phyloP scores from a whole-genome alignment of 441 rosid species.

The Adansonia madagascariensis region DNA sequence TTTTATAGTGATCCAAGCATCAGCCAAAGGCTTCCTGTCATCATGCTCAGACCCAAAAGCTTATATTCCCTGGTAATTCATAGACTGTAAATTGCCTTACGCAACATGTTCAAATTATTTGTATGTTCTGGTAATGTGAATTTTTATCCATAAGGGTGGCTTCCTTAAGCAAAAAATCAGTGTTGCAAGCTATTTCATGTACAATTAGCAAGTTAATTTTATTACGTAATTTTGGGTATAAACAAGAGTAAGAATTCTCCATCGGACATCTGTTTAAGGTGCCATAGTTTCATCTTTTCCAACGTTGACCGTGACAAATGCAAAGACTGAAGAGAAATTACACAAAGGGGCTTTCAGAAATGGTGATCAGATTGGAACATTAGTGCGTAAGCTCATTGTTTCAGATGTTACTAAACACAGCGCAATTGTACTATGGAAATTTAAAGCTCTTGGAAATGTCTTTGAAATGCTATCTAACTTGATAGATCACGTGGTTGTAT shows the following conservation, averaged over 20 bases:
- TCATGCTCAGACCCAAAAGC: constrained; percentile 70
- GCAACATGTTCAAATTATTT: constrained; percentile 4
- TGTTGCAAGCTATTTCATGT: constrained; percentile 1
- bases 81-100: constrained; percentile 27
- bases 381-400: neutral
- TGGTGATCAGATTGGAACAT: neutral
- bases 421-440: neutral
- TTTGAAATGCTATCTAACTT: neutral
- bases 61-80: constrained; percentile 49
- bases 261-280: constrained; percentile 10
- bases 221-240: constrained; percentile 8
- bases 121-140: constrained; percentile 24
- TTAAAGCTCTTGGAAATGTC: neutral
- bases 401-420: neutral
- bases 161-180: neutral
- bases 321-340: constrained; percentile 3
- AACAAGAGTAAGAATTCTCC: neutral
- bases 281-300: constrained; percentile 1
- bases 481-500: neutral
- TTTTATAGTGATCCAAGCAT: constrained; percentile 77
- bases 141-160: constrained; percentile 6
- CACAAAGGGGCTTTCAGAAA: constrained; percentile 4
- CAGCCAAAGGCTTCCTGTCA: constrained; percentile 82
- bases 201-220: neutral
- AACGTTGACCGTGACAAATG: neutral